These are phyloP conservation scores for Crithidia thermophila DNA, from an alignment of 208 protist genomes.

Conservation along the genomic window DNA sequence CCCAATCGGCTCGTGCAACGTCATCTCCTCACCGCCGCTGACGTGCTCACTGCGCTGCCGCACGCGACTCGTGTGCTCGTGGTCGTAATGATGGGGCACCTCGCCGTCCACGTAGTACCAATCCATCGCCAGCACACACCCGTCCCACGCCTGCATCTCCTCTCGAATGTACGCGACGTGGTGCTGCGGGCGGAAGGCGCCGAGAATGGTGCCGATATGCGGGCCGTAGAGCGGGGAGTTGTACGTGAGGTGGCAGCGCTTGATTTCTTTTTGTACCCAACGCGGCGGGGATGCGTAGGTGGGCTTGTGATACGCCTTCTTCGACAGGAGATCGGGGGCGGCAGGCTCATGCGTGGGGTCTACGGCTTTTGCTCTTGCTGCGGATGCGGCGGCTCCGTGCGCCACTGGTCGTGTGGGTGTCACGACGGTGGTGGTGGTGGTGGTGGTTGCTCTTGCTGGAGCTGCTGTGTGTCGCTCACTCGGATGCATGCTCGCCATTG, in stretches of 20 bases:
- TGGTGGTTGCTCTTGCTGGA: neutral
- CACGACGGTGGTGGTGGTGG: neutral
- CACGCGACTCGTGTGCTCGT: conserved; percentile 3
- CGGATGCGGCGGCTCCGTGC: neutral
- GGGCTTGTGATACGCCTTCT: neutral
- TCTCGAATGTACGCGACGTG: conserved; percentile 39
- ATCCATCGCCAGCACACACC: conserved; percentile 40
- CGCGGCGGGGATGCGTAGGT: neutral
- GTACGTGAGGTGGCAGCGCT: conserved; percentile 37
- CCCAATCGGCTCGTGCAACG: too few species aligned
- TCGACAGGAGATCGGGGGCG: too few species aligned
- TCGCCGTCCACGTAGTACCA: conserved; percentile 39
- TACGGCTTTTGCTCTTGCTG: too few species aligned
- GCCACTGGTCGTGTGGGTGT: neutral
- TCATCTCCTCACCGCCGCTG: neutral
- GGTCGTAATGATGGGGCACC: conserved; percentile 14
- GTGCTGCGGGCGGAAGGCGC: conserved; percentile 26
- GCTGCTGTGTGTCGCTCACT: neutral
- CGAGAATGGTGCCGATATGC: conserved; percentile 61
- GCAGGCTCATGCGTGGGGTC: too few species aligned
- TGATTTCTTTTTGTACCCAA: conserved; percentile 6
- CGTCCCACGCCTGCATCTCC: conserved; percentile 43
- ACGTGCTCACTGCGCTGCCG: too few species aligned
- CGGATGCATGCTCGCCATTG: neutral
- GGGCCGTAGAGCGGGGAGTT: conserved; percentile 48